Percentiles rank a stretch among this genome's conserved stretches.
phyloP scores from a whole-genome alignment of 306 rosid genomes.

The Comarum palustre region DNA sequence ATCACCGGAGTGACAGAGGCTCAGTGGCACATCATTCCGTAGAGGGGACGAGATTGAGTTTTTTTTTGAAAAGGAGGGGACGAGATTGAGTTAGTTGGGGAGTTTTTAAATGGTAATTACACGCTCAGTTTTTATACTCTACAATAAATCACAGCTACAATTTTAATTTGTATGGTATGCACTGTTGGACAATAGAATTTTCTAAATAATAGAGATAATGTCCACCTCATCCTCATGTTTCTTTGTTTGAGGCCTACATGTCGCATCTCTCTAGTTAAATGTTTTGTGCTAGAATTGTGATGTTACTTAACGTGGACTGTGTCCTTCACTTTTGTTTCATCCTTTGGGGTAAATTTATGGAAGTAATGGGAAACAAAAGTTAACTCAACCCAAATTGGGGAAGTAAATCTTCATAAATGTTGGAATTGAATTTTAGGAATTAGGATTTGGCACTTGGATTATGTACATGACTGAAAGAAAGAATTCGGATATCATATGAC shows the following conservation, averaged over 20 bases:
- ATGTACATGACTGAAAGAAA: not conserved
- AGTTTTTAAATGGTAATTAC: too few relatives aligned
- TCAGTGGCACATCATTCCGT: constrained; percentile 9
- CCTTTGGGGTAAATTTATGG: not conserved
- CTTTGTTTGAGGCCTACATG: constrained; percentile 12
- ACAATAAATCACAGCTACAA: too few relatives aligned
- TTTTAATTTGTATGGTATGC: too few relatives aligned
- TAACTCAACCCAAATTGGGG: not conserved
- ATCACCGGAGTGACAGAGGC: not conserved
- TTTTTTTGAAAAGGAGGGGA: too few relatives aligned
- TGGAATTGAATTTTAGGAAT: not conserved
- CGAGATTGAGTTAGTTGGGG: not conserved
- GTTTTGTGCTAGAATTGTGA: not conserved
- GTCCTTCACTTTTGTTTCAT: not conserved
- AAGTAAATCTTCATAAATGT: not conserved
- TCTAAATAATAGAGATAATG: constrained; percentile 15
- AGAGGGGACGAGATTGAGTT: constrained; percentile 10
- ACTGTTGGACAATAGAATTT: too few relatives aligned
- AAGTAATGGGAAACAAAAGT: not conserved
- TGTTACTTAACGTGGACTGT: not conserved
- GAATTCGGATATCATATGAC: too few relatives aligned
- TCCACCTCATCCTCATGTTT: constrained; percentile 16
- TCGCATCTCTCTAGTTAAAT: not conserved
- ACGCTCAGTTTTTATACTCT: too few relatives aligned
- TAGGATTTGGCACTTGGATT: not conserved